These are phyloP conservation scores for Akanthomyces lecanii DNA, from an alignment of 2,329 filamentous ascomycete genomes.

Conservation along the genomic window DNA sequence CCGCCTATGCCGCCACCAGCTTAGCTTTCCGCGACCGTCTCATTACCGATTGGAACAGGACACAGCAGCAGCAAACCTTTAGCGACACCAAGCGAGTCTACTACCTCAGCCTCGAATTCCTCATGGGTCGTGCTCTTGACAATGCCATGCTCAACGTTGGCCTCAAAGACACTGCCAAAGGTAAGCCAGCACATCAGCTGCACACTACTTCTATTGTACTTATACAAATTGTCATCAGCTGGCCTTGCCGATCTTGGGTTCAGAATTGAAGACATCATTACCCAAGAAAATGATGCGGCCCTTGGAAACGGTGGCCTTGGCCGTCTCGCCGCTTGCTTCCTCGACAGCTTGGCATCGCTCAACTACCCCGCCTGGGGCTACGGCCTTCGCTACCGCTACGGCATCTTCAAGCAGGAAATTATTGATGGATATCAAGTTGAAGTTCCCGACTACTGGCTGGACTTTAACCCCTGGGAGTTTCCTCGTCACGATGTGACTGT, in stretches of 20 bases:
- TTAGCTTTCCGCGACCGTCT: slow-evolving; percentile 90
- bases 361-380: slow-evolving; percentile 98
- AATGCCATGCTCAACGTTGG: slow-evolving; percentile 98
- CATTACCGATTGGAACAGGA: slow-evolving; percentile 96
- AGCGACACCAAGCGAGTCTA: slow-evolving; percentile 90
- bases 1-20: slow-evolving; percentile 86
- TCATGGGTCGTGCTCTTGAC: slow-evolving; percentile 94
- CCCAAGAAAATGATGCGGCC: slow-evolving; percentile 92
- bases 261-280: slow-evolving; percentile 92
- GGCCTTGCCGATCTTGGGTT: slow-evolving; percentile 88
- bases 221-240: slow-evolving; percentile 46
- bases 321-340: slow-evolving; percentile 90
- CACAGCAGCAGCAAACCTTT: slow-evolving; percentile 92
- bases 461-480: slow-evolving; percentile 99
- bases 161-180: slow-evolving; percentile 76
- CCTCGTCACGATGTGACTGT: slow-evolving; percentile 88
- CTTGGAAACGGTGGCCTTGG: slow-evolving; percentile 94
- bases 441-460: slow-evolving; percentile 97
- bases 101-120: slow-evolving; percentile 93
- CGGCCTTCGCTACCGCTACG: slow-evolving; percentile 89
- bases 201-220: neutral
- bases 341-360: slow-evolving; percentile 90
- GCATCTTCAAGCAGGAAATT: slow-evolving; percentile 99
- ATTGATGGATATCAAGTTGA: slow-evolving; percentile 97
- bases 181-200: slow-evolving; percentile 39